These are phyloP conservation scores for Tuber brumale DNA, from an alignment of 495 filamentous ascomycete species.

Conservation along the genomic window DNA sequence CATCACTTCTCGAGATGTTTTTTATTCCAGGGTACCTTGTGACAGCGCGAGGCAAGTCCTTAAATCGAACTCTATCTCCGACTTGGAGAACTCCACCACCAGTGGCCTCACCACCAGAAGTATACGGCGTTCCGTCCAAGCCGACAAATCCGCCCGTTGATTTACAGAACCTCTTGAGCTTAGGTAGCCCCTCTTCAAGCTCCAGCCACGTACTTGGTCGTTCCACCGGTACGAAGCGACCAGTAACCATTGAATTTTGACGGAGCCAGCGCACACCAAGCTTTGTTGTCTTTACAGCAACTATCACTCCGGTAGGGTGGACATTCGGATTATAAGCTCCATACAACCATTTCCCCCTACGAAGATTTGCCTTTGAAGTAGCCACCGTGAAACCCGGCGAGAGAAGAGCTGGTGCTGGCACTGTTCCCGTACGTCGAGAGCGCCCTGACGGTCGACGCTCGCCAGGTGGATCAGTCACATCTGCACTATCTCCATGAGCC, in stretches of 20 bases:
- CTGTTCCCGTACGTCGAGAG: constrained; percentile 21
- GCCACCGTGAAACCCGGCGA: constrained; percentile 49
- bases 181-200: constrained; percentile 22
- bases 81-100: constrained; percentile 41
- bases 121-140: constrained; percentile 30
- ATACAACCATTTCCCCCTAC: constrained; percentile 48
- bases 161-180: constrained; percentile 36
- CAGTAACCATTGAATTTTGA: constrained; percentile 44
- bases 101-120: background rate
- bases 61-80: constrained; percentile 51
- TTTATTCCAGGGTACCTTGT: constrained; percentile 48
- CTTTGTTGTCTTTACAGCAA: constrained; percentile 45
- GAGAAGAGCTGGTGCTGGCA: constrained; percentile 31
- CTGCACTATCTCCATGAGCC: constrained; percentile 6
- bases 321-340: constrained; percentile 48
- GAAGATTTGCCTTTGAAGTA: constrained; percentile 50
- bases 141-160: constrained; percentile 32
- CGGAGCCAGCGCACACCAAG: constrained; percentile 52
- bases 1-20: constrained; percentile 48
- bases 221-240: constrained; percentile 32
- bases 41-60: constrained; percentile 47
- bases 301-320: constrained; percentile 47
- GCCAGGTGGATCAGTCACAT: background rate
- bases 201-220: constrained; percentile 24
- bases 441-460: constrained; percentile 8